Evolutionary conservation across 2,329 filamentous ascomycete species (phyloP), one percentile per base, ranked within the genome.

Genomic region (Xylogone sp.): DNA sequence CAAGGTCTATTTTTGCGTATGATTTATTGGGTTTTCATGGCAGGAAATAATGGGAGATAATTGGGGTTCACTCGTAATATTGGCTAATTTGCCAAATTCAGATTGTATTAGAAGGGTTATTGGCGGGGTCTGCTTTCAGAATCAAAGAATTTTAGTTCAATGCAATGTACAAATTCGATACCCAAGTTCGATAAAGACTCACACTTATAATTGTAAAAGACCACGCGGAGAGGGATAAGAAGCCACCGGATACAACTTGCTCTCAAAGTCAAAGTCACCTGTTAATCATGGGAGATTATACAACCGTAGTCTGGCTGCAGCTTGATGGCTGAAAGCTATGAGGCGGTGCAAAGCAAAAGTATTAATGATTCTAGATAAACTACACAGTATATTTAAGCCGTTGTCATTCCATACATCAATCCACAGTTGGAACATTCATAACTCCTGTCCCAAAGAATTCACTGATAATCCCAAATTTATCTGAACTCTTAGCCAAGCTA

Each of bases 381-480:
- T n/a, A n/a, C n/a, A n/a, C n/a, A n/a, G n/a, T n/a, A n/a, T n/a
- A n/a, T n/a, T n/a, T n/a, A n/a, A n/a, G n/a, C n/a, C n/a, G n/a
- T n/a, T n/a, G n/a, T n/a, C n/a, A 45, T 19, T 27, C n/a, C 43
- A 45, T 45, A 21, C 24, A 45, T 9, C 45, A 42, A 19, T 31
- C 59, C 21, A 56, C 46, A 12, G 53, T 46, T 8, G 62, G 56
- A 43, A 64, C 76, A 21, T 77, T 81, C 91, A 97, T 96, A 3
- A 97, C 91, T 1, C 94, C 93, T 52, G 92, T 76, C 1, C 92
- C 93, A 75, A 96, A 97, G 82, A 94, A 99, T 65, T 96, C 90
- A 54, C 90, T 90, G 51, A 97, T 82, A 1, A 90, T 93, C n/a
- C 83, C 88, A 68, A 97, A 97, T 48, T 88, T 80, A 69, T 96